phyloP scores from a whole-genome alignment of 495 filamentous ascomycete species.

The Daldinia grandis region DNA sequence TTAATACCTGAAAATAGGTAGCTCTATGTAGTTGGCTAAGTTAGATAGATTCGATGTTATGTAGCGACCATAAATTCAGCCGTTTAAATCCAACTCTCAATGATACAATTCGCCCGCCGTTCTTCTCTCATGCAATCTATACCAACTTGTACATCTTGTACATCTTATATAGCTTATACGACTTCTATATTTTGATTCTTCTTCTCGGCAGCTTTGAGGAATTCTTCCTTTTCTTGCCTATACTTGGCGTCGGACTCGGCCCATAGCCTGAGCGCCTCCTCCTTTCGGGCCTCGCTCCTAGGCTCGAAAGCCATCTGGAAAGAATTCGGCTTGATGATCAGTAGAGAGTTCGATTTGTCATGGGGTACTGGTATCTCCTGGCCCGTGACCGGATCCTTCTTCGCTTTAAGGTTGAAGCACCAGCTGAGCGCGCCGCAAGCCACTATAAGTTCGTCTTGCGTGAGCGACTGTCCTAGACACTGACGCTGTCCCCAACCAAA shows the following conservation, averaged over 20 bases:
- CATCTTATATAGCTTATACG: constrained; percentile 8
- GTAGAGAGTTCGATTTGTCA: constrained; percentile 52
- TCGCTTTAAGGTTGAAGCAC: constrained; percentile 59
- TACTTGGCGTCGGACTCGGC: constrained; percentile 42
- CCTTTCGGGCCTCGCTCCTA: constrained; percentile 42
- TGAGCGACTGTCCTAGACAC: constrained; percentile 65
- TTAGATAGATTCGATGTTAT: constrained; percentile 4
- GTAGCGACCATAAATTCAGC: constrained; percentile 23
- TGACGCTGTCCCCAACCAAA: constrained; percentile 70
- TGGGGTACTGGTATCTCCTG: constrained; percentile 50
- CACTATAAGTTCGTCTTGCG: constrained; percentile 59
- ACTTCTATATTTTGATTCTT: constrained; percentile 12
- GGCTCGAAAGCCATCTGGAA: constrained; percentile 56
- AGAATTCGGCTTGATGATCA: constrained; percentile 55
- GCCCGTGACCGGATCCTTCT: constrained; percentile 47
- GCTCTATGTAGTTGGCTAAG: too few relatives aligned
- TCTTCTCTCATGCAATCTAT: constrained; percentile 14
- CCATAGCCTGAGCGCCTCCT: constrained; percentile 46
- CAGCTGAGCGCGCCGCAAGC: constrained; percentile 56
- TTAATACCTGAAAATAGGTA: too few relatives aligned
- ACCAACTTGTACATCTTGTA: background rate
- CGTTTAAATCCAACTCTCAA: constrained; percentile 13
- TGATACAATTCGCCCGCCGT: background rate
- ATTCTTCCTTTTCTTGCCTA: constrained; percentile 37
- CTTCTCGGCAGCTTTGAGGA: constrained; percentile 22